phyloP scores from a whole-genome alignment of 768 basidiomycete genomes.

The Strobilomyces dryophilus region DNA sequence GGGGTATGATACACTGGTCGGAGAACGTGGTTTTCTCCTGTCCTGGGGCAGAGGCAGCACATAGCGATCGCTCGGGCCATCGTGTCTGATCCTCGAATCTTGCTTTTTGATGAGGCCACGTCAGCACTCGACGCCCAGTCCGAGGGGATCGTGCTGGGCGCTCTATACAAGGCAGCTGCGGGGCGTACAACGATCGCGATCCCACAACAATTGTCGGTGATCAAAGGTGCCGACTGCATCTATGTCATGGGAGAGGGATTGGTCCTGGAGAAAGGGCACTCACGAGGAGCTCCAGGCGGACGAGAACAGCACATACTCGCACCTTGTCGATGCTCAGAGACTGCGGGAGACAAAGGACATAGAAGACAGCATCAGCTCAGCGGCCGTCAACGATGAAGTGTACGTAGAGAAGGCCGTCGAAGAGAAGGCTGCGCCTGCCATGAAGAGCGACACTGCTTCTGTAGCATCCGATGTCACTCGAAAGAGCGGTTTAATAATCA shows the following conservation, averaged over 20 bases:
- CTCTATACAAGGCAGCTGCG: conserved; percentile 77
- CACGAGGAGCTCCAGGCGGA: conserved; percentile 63
- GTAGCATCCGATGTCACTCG: conserved; percentile 50
- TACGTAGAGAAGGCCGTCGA: conserved; percentile 55
- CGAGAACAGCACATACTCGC: conserved; percentile 63
- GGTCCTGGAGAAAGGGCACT: conserved; percentile 75
- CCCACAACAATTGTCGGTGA: conserved; percentile 75
- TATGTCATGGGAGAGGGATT: conserved; percentile 86
- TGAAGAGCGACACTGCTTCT: neutral
- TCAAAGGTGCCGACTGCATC: no score
- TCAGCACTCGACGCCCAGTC: conserved; percentile 88
- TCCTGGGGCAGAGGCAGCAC: conserved; percentile 88
- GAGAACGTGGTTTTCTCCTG: conserved; percentile 82
- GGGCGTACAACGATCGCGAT: conserved; percentile 81
- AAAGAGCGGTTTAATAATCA: conserved; percentile 40
- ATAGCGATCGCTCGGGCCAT: conserved; percentile 88
- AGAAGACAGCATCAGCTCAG: conserved; percentile 25
- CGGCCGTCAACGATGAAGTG: conserved; percentile 26
- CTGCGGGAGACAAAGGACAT: conserved; percentile 55
- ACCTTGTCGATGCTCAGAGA: conserved; percentile 75
- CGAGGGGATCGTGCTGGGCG: conserved; percentile 86
- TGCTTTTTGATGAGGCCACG: conserved; percentile 88
- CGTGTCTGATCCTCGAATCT: conserved; percentile 75
- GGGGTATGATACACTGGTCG: conserved; percentile 83
- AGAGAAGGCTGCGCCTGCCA: conserved; percentile 60